phyloP scores from a whole-genome alignment of 2,329 filamentous ascomycete genomes.

The Colletotrichum kahawae region DNA sequence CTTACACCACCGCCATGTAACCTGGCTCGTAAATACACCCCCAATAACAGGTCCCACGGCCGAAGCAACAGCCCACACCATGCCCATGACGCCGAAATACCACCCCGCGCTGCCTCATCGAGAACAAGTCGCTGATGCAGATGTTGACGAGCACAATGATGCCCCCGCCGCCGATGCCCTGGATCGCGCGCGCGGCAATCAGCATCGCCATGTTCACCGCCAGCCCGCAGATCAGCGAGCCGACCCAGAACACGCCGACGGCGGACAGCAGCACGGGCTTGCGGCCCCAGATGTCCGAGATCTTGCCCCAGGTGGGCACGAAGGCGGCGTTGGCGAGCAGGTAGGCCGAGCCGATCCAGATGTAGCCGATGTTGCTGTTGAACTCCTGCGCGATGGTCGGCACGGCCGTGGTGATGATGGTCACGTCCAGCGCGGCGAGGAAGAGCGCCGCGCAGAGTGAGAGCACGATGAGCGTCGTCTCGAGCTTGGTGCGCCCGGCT shows the following conservation, averaged over 20 bases:
- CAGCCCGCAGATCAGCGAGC: conserved; percentile 53
- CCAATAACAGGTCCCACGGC: conserved; percentile 69
- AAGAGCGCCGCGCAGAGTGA: conserved; percentile 36
- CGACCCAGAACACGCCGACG: conserved; percentile 55
- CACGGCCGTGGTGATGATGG: conserved; percentile 66
- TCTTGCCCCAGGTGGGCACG: conserved; percentile 73
- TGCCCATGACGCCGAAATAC: conserved; percentile 69
- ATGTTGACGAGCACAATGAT: conserved; percentile 58
- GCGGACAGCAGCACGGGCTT: conserved; percentile 57
- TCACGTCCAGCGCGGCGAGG: conserved; percentile 54
- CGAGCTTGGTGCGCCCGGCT: conserved; percentile 38
- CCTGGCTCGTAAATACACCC: conserved; percentile 67
- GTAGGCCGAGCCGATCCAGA: conserved; percentile 80
- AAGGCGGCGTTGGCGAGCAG: conserved; percentile 71
- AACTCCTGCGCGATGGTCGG: conserved; percentile 66
- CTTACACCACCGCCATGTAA: conserved; percentile 65
- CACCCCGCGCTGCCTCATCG: conserved; percentile 45
- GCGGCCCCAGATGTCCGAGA: conserved; percentile 63
- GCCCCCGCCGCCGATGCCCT: conserved; percentile 58
- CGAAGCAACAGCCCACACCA: conserved; percentile 70
- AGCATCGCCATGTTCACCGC: conserved; percentile 51
- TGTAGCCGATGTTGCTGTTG: conserved; percentile 69
- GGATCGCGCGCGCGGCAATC: conserved; percentile 51
- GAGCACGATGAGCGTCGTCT: conserved; percentile 32
- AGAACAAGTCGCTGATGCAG: conserved; percentile 59